Evolutionary conservation across 2,329 filamentous ascomycete genomes (phyloP).

Genomic region (Ceratocystis harringtonii): DNA sequence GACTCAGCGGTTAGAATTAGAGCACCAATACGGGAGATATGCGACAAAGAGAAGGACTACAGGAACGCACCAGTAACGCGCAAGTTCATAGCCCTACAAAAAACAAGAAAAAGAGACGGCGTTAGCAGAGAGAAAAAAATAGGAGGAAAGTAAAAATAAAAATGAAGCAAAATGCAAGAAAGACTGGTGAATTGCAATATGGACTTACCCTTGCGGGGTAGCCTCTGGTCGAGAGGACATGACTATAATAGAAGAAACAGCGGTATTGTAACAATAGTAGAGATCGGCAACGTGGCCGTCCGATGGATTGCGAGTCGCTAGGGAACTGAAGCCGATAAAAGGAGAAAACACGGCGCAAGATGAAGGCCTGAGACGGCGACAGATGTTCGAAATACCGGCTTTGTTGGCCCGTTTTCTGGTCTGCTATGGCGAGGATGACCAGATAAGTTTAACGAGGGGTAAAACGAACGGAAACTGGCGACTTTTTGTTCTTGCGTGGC

Average conservation of each 20-base stretch:
- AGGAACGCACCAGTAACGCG: constrained; percentile 69
- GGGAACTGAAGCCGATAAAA: not conserved
- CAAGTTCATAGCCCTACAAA: constrained; percentile 61
- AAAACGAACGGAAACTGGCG: not conserved
- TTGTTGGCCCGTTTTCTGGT: too few species aligned
- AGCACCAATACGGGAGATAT: not conserved
- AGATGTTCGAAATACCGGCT: too few species aligned
- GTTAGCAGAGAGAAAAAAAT: constrained; percentile 23
- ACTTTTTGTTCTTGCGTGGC: not conserved
- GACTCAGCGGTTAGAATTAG: constrained; percentile 20
- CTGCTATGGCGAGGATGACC: not conserved
- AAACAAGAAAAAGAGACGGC: constrained; percentile 7
- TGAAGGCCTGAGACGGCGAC: too few species aligned
- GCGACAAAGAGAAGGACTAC: not conserved
- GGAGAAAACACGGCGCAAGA: not conserved
- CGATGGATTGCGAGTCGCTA: not conserved
- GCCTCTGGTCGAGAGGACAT: constrained; percentile 14
- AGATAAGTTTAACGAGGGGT: not conserved
- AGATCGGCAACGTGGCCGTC: not conserved
- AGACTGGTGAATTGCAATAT: constrained; percentile 15
- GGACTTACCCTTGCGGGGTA: constrained; percentile 17
- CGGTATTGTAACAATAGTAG: not conserved
- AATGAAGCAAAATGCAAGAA: not conserved
- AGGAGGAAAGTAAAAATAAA: not conserved
- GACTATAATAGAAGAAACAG: not conserved